Evolutionary conservation across 2,329 filamentous ascomycete species (phyloP).

Genomic region (Ceratocystis albifundus): DNA sequence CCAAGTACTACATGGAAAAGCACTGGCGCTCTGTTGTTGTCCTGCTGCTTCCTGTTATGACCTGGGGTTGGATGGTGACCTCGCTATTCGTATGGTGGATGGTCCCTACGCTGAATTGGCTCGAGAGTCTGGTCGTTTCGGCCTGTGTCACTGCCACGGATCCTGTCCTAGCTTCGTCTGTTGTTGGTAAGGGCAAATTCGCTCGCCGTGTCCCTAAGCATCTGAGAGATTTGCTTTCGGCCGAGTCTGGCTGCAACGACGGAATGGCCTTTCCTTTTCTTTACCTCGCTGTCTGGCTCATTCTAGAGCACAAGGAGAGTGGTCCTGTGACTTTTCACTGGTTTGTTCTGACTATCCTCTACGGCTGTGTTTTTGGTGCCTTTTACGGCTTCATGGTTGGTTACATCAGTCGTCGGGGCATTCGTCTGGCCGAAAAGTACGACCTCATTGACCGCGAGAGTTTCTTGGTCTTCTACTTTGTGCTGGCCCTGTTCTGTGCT

Average conservation of each 20-base stretch:
- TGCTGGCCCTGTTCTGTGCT: conserved; percentile 87
- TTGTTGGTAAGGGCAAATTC: conserved; percentile 98
- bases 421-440: conserved; percentile 72
- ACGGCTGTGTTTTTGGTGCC: conserved; percentile 90
- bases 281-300: conserved; percentile 82
- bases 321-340: conserved; percentile 67
- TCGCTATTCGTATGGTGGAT: conserved; percentile 94
- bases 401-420: conserved; percentile 80
- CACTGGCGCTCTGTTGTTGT: conserved; percentile 91
- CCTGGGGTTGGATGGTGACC: conserved; percentile 84
- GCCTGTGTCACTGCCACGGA: conserved; percentile 97
- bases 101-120: conserved; percentile 65
- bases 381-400: conserved; percentile 79
- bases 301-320: conserved; percentile 63
- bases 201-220: conserved; percentile 96
- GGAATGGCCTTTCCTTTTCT: conserved; percentile 99
- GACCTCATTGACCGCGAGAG: conserved; percentile 91
- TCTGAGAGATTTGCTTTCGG: conserved; percentile 84
- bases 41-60: conserved; percentile 91
- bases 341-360: conserved; percentile 79
- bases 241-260: conserved; percentile 97
- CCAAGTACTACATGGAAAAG: conserved; percentile 91
- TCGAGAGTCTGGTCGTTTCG: conserved; percentile 75
- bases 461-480: conserved; percentile 97
- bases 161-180: conserved; percentile 90